phyloP scores from a whole-genome alignment of 352 stramenopile genomes.

The Phytophthora niederhauseri region DNA sequence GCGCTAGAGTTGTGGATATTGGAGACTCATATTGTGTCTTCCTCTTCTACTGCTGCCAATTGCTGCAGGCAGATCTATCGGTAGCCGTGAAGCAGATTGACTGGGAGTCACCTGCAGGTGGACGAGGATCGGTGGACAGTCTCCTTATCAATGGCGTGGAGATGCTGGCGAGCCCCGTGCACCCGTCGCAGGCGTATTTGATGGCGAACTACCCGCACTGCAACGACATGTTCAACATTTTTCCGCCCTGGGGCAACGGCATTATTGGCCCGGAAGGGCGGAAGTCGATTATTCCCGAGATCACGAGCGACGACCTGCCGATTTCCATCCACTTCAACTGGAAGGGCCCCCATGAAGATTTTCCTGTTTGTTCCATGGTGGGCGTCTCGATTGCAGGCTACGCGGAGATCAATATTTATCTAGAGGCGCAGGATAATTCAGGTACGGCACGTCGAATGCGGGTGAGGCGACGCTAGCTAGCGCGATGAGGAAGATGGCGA shows the following conservation, averaged over 20 bases:
- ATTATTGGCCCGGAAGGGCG: constrained; percentile 64
- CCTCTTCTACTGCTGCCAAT: neutral
- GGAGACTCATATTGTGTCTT: neutral
- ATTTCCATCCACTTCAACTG: constrained; percentile 68
- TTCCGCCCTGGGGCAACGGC: constrained; percentile 78
- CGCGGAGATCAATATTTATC: constrained; percentile 80
- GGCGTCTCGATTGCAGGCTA: constrained; percentile 78
- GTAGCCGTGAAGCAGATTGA: constrained; percentile 87
- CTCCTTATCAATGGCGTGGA: constrained; percentile 68
- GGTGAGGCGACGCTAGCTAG: neutral
- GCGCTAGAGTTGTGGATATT: neutral
- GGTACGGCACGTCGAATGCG: constrained; percentile 35
- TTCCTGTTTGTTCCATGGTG: constrained; percentile 79
- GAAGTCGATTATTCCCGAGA: constrained; percentile 65
- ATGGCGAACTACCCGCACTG: constrained; percentile 82
- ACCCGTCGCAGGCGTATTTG: constrained; percentile 68
- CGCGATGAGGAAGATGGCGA: neutral
- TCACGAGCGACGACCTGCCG: constrained; percentile 47
- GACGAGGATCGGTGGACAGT: constrained; percentile 61
- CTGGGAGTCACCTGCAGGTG: constrained; percentile 60
- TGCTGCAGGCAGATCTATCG: constrained; percentile 66
- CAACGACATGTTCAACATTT: constrained; percentile 87
- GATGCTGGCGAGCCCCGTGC: constrained; percentile 57
- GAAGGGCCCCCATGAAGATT: constrained; percentile 54
- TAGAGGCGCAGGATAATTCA: constrained; percentile 82